Base-by-base conservation (phyloP, 139 green algal genomes). In the Gonium pectorale region DNA sequence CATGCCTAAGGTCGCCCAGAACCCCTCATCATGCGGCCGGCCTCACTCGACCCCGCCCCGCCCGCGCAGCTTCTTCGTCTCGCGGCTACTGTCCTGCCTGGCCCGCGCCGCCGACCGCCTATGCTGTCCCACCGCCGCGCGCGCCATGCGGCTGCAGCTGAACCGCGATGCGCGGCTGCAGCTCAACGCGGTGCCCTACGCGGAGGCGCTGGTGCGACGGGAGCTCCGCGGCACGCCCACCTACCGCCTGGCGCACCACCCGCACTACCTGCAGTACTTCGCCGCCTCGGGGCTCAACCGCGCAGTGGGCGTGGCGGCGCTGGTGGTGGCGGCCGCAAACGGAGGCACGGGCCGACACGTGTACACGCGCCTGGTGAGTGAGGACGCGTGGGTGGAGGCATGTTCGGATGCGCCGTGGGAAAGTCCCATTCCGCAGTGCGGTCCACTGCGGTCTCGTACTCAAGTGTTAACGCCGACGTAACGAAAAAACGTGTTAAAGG, bases 241-340 rank as follows among this genome's bases (percentile, higher is more conserved):
- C 9, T 90, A 90, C 35, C 77, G 87, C 60, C 43, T 90, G 41
- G 49, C 69, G 27, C 82, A 86, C 43, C 87, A 88, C 64, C 87
- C 87, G 0, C 33, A 80, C 19, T 89, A 89, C 49, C 35, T 35
- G 63, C 46, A 78, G 64, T 78, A 78, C 63, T 85, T 85, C 41
- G 43, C 40, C 1, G 60, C 77, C 5, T 51, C 43, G 4, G 77
- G 77, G 2, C 59, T 74, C 13, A 83, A 73, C 77, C 40, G 60
- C 29, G 62, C 44, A 21, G n/a, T 73, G 43, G 60, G 43, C 24
- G 62, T 83, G n/a, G 43, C 60, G 33, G 77, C 43, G 43, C 60
- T 73, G 22, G 62, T 74, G n/a, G 49, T 44, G 43, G 60, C 77
- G n/a, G 77, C 77, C 3, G 77, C 77, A 0, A 73, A n/a, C 33